Percentiles rank a stretch among this genome's conserved stretches.
These are phyloP conservation scores for Claviceps monticola DNA, from an alignment of 2,329 filamentous ascomycete genomes.

Conservation along the genomic window DNA sequence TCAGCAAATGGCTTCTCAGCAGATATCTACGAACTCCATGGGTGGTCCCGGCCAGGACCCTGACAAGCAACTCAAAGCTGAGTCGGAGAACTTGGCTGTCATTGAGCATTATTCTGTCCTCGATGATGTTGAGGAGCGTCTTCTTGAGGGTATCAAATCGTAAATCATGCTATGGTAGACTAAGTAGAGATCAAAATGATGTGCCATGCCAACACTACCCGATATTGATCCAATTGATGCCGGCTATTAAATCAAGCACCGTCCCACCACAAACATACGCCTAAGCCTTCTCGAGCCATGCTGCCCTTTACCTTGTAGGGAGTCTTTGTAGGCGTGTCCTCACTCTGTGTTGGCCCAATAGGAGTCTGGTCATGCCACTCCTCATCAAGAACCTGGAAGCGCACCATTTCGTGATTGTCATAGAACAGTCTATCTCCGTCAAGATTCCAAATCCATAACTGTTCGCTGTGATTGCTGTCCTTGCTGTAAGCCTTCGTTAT, in stretches of 20 bases:
- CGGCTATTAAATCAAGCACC: conserved; percentile 10
- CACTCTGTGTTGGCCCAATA: conserved; percentile 47
- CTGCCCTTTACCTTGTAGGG: conserved; percentile 57
- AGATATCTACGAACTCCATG: conserved; percentile 35
- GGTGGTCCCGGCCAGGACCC: conserved; percentile 90
- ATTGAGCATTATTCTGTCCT: conserved; percentile 87
- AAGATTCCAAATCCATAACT: conserved; percentile 73
- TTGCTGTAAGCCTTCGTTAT: neutral
- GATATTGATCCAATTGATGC: conserved; percentile 2
- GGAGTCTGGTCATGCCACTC: conserved; percentile 85
- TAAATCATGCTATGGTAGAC: conserved; percentile 16
- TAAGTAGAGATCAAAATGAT: conserved; percentile 9
- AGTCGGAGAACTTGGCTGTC: conserved; percentile 92
- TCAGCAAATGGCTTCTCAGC: conserved; percentile 69
- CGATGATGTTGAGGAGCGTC: conserved; percentile 72
- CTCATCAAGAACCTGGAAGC: conserved; percentile 75
- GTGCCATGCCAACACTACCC: neutral
- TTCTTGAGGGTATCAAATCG: conserved; percentile 44
- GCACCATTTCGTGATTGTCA: conserved; percentile 78
- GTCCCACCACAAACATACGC: conserved; percentile 53
- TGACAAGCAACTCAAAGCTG: conserved; percentile 84
- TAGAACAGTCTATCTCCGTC: conserved; percentile 68
- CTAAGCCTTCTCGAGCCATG: conserved; percentile 49
- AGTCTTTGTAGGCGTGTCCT: conserved; percentile 47
- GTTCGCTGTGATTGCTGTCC: conserved; percentile 54